These are phyloP conservation scores for Epipyxis sp. DNA, from an alignment of 108 stramenopile species.

Conservation along the genomic window DNA sequence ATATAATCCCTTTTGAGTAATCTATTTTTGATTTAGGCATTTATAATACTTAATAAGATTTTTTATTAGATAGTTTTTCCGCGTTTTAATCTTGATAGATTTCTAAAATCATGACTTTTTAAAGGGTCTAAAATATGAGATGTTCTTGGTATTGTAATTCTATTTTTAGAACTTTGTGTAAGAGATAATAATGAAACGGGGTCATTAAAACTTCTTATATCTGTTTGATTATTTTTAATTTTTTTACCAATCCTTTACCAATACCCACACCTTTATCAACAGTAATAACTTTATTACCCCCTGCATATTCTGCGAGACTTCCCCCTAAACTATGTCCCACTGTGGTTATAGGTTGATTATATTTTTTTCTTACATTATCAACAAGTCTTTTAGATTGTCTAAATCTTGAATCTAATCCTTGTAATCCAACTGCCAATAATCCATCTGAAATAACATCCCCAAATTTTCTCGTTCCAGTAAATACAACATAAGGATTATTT, in stretches of 20 bases:
- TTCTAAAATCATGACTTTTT: too few species aligned
- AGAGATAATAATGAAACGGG: not conserved
- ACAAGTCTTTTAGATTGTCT: constrained; percentile 16
- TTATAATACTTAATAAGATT: too few species aligned
- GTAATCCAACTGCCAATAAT: constrained; percentile 1
- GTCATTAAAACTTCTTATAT: constrained; percentile 3
- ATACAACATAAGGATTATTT: constrained; percentile 14
- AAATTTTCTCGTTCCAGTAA: constrained; percentile 8
- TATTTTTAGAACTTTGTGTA: not conserved
- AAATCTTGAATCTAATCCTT: not conserved
- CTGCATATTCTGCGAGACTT: not conserved
- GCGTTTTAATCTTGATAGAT: too few species aligned
- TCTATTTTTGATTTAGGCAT: too few species aligned
- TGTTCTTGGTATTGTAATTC: constrained; percentile 10
- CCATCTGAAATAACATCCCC: not conserved
- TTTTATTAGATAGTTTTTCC: too few species aligned
- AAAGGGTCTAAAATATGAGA: too few species aligned
- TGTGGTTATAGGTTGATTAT: constrained; percentile 4
- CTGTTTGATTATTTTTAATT: not conserved
- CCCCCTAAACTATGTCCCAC: constrained; percentile 21
- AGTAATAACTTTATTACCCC: not conserved
- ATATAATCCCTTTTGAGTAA: too few species aligned
- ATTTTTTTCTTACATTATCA: not conserved
- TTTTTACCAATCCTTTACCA: constrained; percentile 22
- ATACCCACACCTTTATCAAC: constrained; percentile 26